Percentiles rank a stretch among this genome's conserved stretches.
phyloP scores from a whole-genome alignment of 31 red algal species.

The Endocladia muricata region DNA sequence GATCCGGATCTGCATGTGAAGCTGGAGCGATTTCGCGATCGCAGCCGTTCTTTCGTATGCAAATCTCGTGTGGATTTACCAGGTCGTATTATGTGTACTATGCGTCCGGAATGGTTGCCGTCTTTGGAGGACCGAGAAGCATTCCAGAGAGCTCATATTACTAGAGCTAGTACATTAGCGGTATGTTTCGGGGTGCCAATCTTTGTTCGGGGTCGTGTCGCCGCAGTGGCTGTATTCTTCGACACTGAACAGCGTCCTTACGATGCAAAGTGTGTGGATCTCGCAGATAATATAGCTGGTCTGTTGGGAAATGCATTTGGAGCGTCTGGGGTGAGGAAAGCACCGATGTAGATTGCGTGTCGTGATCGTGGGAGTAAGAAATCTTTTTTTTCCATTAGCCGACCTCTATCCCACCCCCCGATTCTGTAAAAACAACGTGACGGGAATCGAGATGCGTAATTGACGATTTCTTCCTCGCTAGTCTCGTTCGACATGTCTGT shows the following conservation, averaged over 20 bases:
- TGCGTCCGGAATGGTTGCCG: conserved; percentile 80
- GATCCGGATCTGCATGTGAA: conserved; percentile 64
- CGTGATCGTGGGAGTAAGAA: no score
- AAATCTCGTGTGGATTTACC: conserved; percentile 61
- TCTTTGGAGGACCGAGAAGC: conserved; percentile 61
- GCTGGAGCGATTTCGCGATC: conserved; percentile 70
- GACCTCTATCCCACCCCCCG: no score
- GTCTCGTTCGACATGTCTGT: no score
- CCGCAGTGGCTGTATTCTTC: conserved; percentile 80
- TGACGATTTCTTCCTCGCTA: no score
- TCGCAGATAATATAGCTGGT: conserved; percentile 50
- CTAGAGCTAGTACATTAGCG: conserved; percentile 34
- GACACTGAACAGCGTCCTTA: conserved; percentile 75
- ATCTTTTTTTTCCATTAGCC: no score
- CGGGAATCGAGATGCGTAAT: no score
- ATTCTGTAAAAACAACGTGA: no score
- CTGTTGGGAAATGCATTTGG: conserved; percentile 49
- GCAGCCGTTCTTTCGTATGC: conserved; percentile 44
- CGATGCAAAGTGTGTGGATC: conserved; percentile 75
- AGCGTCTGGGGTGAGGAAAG: conserved; percentile 31
- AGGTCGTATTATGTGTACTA: conserved; percentile 74
- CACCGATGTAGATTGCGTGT: conserved; percentile 17
- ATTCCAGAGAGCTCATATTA: conserved; percentile 58
- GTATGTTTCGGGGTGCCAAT: conserved; percentile 77
- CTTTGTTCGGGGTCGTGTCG: conserved; percentile 62